These are phyloP conservation scores for Tephrocybe sp. DNA, from an alignment of 768 basidiomycete genomes.

Conservation along the genomic window DNA sequence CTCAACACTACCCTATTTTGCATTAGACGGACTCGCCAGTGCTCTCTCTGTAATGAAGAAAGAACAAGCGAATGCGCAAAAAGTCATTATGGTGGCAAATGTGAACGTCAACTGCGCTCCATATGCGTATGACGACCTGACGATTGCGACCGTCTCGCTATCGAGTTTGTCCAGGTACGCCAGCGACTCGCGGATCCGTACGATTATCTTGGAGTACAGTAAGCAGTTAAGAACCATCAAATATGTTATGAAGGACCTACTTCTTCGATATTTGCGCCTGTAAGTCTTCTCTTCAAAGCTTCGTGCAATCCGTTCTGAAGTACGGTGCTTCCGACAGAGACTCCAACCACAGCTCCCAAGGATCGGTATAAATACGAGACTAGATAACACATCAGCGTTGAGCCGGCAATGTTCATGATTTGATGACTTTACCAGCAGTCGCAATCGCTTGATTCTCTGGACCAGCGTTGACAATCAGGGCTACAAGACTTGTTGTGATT, in stretches of 20 bases:
- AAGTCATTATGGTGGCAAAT: constrained; percentile 42
- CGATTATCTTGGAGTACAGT: constrained; percentile 35
- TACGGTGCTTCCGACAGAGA: constrained; percentile 53
- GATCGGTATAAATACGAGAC: constrained; percentile 67
- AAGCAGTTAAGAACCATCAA: too few species aligned
- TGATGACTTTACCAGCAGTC: constrained; percentile 43
- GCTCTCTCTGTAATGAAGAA: constrained; percentile 52
- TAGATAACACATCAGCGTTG: constrained; percentile 13
- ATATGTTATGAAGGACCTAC: constrained; percentile 39
- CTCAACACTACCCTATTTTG: background rate
- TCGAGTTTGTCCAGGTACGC: constrained; percentile 43
- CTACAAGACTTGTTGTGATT: constrained; percentile 54
- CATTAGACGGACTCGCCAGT: constrained; percentile 12
- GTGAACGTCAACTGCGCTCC: constrained; percentile 46
- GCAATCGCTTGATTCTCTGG: constrained; percentile 60
- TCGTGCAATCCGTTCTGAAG: constrained; percentile 48
- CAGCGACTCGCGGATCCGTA: constrained; percentile 47
- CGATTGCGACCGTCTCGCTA: constrained; percentile 29
- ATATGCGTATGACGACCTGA: constrained; percentile 39
- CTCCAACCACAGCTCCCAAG: constrained; percentile 52
- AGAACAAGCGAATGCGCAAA: constrained; percentile 38
- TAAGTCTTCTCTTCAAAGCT: constrained; percentile 36
- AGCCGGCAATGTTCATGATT: background rate
- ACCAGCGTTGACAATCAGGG: constrained; percentile 60
- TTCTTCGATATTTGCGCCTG: constrained; percentile 47